Percentiles rank a stretch among this genome's conserved stretches.
phyloP scores from a whole-genome alignment of 768 basidiomycete species.

The Panaeolus cyanescens region DNA sequence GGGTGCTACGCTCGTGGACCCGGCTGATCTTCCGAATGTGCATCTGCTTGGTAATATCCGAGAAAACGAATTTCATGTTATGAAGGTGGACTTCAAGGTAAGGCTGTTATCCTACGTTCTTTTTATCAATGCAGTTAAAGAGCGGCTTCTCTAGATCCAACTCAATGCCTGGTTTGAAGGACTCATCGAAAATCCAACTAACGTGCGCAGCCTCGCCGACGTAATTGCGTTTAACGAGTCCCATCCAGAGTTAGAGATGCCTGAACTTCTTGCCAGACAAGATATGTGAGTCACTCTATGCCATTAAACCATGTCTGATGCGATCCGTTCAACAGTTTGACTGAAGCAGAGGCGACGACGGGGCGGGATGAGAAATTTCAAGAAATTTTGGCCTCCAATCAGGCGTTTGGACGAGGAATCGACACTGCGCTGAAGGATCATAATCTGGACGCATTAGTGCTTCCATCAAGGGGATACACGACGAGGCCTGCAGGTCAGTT shows the following conservation, averaged over 20 bases:
- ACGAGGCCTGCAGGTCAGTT: constrained; percentile 40
- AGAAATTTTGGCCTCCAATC: background rate
- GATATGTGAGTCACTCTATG: background rate
- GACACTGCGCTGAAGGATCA: constrained; percentile 49
- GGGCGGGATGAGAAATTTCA: background rate
- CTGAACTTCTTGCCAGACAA: background rate
- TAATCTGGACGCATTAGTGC: constrained; percentile 52
- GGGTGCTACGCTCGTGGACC: constrained; percentile 34
- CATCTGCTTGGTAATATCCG: background rate
- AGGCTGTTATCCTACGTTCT: background rate
- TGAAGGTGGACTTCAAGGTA: constrained; percentile 2
- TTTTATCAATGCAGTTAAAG: background rate
- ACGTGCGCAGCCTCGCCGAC: background rate
- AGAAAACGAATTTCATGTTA: background rate
- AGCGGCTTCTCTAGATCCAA: background rate
- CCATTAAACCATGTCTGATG: background rate
- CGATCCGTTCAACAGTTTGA: background rate
- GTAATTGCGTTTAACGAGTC: background rate
- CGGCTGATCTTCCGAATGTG: background rate
- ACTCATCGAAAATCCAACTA: background rate
- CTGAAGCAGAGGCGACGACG: background rate
- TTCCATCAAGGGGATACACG: constrained; percentile 44
- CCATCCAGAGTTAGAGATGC: constrained; percentile 4
- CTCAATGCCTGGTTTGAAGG: background rate
- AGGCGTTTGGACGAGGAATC: constrained; percentile 39